phyloP scores from a whole-genome alignment of 148 eudicot species.

The Rhododendron henanense region DNA sequence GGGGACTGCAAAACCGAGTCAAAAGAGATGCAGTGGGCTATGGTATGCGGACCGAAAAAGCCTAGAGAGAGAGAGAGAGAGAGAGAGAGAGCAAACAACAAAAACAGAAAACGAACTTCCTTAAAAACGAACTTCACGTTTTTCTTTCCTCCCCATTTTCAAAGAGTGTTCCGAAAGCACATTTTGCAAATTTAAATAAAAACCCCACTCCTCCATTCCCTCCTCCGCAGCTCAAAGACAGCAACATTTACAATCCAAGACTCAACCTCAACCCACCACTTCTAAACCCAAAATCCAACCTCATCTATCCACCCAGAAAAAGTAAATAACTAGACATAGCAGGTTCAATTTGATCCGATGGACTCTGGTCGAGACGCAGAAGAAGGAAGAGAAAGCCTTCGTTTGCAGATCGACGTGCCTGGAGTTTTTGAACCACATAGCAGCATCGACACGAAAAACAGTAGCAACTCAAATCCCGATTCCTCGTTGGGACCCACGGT shows the following conservation, averaged over 20 bases:
- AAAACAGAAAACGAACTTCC: too few relatives aligned
- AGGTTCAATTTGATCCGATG: conserved; percentile 16
- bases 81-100: too few relatives aligned
- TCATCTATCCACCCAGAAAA: background rate
- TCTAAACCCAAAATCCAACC: background rate
- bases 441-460: conserved; percentile 27
- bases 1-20: too few relatives aligned
- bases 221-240: too few relatives aligned
- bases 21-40: too few relatives aligned
- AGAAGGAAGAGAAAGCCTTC: conserved; percentile 29
- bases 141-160: conserved; percentile 14
- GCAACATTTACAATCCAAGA: too few relatives aligned
- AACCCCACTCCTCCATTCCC: too few relatives aligned
- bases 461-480: conserved; percentile 20
- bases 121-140: conserved; percentile 18
- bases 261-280: too few relatives aligned
- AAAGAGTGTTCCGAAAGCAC: too few relatives aligned
- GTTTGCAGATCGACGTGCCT: conserved; percentile 36
- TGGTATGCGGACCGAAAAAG: background rate
- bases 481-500: background rate
- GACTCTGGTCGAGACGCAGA: conserved; percentile 9
- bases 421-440: conserved; percentile 12
- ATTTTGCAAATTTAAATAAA: too few relatives aligned
- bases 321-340: background rate
- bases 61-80: background rate